Conservation (phyloP, 108 stramenopile genomes). For the Discostella pseudostelligera region DNA sequence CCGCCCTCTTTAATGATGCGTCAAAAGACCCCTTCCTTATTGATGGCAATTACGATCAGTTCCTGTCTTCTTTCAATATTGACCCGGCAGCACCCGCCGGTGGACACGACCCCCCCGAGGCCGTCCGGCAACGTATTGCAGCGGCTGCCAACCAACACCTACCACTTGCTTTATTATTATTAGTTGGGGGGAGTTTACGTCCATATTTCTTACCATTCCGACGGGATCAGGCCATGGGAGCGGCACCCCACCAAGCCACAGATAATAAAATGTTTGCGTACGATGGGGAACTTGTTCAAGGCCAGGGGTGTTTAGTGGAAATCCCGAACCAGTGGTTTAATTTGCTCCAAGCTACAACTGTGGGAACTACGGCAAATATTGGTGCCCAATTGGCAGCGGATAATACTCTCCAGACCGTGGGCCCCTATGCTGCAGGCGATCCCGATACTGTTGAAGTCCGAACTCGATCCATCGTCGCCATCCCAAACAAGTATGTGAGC, state of each 20-base stretch:
- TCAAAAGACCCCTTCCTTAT: not conserved
- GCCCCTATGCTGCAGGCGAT: constrained; percentile 5
- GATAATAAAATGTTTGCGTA: constrained; percentile 12
- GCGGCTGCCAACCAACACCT: not conserved
- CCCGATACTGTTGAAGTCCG: too few relatives aligned
- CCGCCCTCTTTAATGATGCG: constrained; percentile 7
- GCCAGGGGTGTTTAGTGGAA: not conserved
- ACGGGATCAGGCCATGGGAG: constrained; percentile 31
- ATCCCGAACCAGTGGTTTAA: not conserved
- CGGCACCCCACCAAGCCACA: constrained; percentile 1
- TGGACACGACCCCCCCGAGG: not conserved
- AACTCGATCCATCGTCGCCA: too few relatives aligned
- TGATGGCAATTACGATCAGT: not conserved
- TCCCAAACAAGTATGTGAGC: too few relatives aligned
- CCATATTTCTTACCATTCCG: constrained; percentile 14
- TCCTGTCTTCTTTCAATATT: not conserved
- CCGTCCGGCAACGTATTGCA: not conserved
- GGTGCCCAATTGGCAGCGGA: not conserved
- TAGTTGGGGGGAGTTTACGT: not conserved
- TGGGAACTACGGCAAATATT: not conserved
- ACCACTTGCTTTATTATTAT: not conserved
- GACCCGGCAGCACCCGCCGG: too few relatives aligned
- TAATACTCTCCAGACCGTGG: not conserved
- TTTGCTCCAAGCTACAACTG: not conserved
- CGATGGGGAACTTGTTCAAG: not conserved